phyloP scores from a whole-genome alignment of 2,329 filamentous ascomycete species.

The Cytospora chrysosperma region DNA sequence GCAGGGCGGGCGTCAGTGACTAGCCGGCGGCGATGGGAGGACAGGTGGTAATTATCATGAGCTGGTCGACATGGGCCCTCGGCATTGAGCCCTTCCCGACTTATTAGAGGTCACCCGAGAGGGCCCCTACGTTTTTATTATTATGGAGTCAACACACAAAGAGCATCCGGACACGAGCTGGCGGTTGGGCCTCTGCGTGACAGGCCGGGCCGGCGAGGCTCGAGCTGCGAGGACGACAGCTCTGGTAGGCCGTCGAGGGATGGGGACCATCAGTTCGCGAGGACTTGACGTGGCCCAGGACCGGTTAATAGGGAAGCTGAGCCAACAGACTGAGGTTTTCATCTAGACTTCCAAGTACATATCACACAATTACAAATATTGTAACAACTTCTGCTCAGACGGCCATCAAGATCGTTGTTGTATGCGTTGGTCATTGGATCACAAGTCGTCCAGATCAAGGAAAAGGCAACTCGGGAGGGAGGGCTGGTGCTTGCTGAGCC shows the following conservation, averaged over 20 bases:
- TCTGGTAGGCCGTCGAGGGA: not conserved
- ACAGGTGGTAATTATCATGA: not conserved
- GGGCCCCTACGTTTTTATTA: not conserved
- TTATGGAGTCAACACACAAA: not conserved
- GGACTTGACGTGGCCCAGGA: not conserved
- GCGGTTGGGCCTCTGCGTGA: not conserved
- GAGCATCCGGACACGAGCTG: not conserved
- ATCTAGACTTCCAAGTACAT: not conserved
- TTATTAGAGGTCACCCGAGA: not conserved
- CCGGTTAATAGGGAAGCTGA: not conserved
- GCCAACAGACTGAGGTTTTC: conserved; percentile 34
- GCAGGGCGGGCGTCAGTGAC: conserved; percentile 5
- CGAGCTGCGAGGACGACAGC: not conserved
- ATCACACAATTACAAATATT: not conserved
- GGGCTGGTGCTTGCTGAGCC: too few relatives aligned
- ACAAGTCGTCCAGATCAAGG: not conserved
- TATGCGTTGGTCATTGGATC: not conserved
- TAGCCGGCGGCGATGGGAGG: conserved; percentile 6
- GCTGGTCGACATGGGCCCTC: not conserved
- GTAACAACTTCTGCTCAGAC: not conserved
- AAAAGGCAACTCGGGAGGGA: not conserved
- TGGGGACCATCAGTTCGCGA: not conserved
- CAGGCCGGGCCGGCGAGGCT: not conserved
- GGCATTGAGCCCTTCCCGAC: not conserved
- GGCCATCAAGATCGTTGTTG: not conserved